Evolutionary conservation across 345 rosid species (phyloP), one percentile per base, ranked within the genome.

Genomic region (Lumnitzera littorea): DNA sequence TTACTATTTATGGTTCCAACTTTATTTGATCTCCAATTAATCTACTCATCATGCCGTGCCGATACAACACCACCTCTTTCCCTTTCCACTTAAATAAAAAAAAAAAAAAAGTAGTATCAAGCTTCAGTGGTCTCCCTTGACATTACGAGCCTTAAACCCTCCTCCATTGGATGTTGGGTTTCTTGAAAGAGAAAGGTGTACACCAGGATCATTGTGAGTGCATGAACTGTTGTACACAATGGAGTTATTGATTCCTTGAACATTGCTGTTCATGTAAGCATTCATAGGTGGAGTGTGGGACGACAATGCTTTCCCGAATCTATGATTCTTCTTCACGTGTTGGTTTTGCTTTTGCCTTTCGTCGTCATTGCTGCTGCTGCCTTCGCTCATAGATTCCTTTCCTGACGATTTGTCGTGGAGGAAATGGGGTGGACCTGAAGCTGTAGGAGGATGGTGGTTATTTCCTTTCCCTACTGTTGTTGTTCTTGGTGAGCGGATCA

Each of bases 201-300:
- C 86, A 2, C 98, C 96, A 24, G 98, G 96, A 67, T 89, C 90
- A 50, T 86, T 84, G 73, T 84, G 86, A 58, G 70, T 72, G 66
- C 83, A 83, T 1, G 85, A 66, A 55, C 96, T 80, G 24, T 86
- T 75, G 76, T 52, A 82, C 50, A 89, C 65, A 17, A 92, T 80
- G 9, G 98, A 92, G 75, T 85, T 92, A 73, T 89, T 92, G 63
- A 89, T 71, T 62, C 87, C 88, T 70, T 92, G 97, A 51, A 87
- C 98, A 24, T 92, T 89, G 72, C 97, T 89, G 65, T 92, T 92
- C 84, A 63, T 69, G 57, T 69, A 87, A 41, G 91, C 77, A 46
- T 65, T 80, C 82, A 67, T 73, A 0, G 90, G 95, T 14, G 56
- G 75, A 13, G 78, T 58, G 15, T 11, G 15, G 48, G 4, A 53